Base-by-base conservation (phyloP, 148 eudicot species). In the Arctostaphylos glauca region DNA sequence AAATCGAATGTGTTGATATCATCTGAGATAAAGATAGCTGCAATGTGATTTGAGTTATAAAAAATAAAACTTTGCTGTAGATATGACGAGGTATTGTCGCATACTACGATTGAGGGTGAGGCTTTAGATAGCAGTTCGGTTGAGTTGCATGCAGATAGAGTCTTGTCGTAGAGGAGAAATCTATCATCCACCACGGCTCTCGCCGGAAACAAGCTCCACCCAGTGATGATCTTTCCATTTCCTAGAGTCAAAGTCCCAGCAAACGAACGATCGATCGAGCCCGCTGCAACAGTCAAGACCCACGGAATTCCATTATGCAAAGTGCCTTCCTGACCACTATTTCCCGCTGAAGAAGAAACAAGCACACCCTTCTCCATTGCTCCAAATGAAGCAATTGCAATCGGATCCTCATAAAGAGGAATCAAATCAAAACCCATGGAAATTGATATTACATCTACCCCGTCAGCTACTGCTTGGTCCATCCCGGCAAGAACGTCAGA, bases 401-500 rank as follows among this genome's bases (percentile, higher is more conserved):
- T 86, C 0, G 86, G 85, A 44, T 88, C 88, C 71, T 86, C 56
- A 54, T 80, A 84, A 44, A 88, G 50, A 43, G 90, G 88, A 23
- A 76, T 18, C 0, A 1, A 23, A 18, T 84, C 78, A 25, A 86
- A 82, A 18, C 88, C 88, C 82, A 88, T 15, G 0, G 90, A 88
- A 4, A 88, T 80, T 0, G 89, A 88, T n/a, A 88, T 82, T 0
- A 88, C 54, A 14, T 88, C 86, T 14, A 88, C 88, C 0, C 90
- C 90, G 48, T 88, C 90, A 9, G 87, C 85, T 6, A 88, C 85
- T 1, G 90, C 88, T 43, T 84, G 82, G 31, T 88, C 90, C 55
- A 88, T 82, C 0, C 80, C 90, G 0, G 90, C 90, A 1, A 88
- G 70, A 53, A 73, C 55, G 53, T 86, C 88, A 1, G 90, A 80